Evolutionary conservation across 192 early-diverging fungal genomes (phyloP).

Genomic region (Backusella sp.): DNA sequence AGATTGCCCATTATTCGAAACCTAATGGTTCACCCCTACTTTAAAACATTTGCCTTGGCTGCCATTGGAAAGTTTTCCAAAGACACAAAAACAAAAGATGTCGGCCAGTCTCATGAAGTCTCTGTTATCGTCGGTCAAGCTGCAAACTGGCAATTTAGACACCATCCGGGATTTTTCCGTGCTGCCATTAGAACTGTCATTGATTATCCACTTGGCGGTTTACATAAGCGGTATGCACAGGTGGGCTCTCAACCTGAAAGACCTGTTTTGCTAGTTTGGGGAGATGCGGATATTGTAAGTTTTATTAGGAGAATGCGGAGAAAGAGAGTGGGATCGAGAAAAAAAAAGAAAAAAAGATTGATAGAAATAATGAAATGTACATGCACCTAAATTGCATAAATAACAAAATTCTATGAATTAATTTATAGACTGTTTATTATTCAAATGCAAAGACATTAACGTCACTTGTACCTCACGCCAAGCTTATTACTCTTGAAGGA

Average conservation of each 20-base stretch:
- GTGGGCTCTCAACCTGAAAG: slow-evolving; percentile 19
- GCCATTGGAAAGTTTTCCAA: not conserved
- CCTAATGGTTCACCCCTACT: slow-evolving; percentile 5
- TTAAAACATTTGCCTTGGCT: slow-evolving; percentile 18
- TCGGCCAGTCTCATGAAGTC: not conserved
- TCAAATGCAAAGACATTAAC: slow-evolving; percentile 12
- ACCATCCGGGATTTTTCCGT: slow-evolving; percentile 34
- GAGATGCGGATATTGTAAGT: slow-evolving; percentile 25
- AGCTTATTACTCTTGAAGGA: slow-evolving; percentile 15
- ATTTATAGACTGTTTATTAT: slow-evolving; percentile 33
- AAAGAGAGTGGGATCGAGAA: not conserved
- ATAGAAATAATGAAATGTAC: not conserved
- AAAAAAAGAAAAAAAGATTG: not conserved
- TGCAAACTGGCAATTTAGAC: slow-evolving; percentile 20
- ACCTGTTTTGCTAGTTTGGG: slow-evolving; percentile 34
- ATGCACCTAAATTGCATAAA: not conserved
- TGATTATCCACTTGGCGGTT: slow-evolving; percentile 25
- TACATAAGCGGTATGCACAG: slow-evolving; percentile 23
- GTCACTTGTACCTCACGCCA: slow-evolving; percentile 23
- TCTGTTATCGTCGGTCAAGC: not conserved
- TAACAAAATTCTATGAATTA: not conserved
- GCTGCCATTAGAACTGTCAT: slow-evolving; percentile 24
- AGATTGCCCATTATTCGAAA: slow-evolving; percentile 12
- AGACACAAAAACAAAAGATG: not conserved
- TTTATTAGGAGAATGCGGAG: not conserved